Base-by-base conservation (phyloP, 208 protist species). In the Trypanosoma caninum region DNA sequence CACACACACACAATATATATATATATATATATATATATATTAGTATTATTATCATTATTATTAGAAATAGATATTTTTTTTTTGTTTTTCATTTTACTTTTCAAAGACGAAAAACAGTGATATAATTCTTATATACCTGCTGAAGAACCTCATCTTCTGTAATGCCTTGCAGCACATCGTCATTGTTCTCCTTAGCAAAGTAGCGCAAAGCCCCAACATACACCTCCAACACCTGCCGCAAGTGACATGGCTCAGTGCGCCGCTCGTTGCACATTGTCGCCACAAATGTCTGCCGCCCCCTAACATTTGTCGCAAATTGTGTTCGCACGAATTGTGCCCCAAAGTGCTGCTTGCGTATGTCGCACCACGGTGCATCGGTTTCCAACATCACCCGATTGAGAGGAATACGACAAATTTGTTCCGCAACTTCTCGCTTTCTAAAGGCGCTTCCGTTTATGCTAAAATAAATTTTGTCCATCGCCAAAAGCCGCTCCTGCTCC, bases 291-390 rank as follows among this genome's bases (percentile, higher is more conserved):
- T n/a, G 68, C 42, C 84, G 78, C 25, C 75, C 80, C 20, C 87
- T 81, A 48, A 82, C 76, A 35, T 72, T 74, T 6, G 78, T 86
- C 14, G 37, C 44, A 61, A 88, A 89, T 16, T 73, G 53, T 1
- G 82, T 94, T 10, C 56, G 70, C n/a, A 97, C 76, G 62, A 84
- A 87, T 10, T 59, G 27, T 22, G 73, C 75, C 45, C 84, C 86
- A 62, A 80, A 96, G 78, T 98, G 90, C 34, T 77, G 89, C n/a
- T 60, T 69, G 8, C 94, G 82, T 6, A 98, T 85, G 69, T 97
- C 93, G 65, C 96, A 98, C 87, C 91, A 98, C n/a, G 94, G 95
- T 18, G 92, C 88, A 68, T 98, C 94, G 0, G 96, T 97, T 65
- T 98, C 95, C 9, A 98, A 69, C 77, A 98, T 74, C 7, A 98